Base-by-base conservation (phyloP, 441 rosid genomes). In the Isatis lusitanica region DNA sequence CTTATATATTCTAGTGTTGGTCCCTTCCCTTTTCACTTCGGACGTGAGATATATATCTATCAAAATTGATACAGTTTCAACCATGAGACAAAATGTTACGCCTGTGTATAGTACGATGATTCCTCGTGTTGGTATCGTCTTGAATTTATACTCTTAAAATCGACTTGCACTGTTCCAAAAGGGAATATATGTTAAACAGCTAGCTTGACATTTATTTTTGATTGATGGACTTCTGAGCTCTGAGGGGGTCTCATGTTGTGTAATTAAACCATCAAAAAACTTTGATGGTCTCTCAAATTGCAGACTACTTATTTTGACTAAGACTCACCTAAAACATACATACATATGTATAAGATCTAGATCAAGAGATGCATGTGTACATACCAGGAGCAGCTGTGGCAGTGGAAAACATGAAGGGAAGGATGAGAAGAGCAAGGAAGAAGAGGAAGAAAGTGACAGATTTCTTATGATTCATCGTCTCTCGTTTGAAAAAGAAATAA, bases 321-420 rank as follows among this genome's bases (percentile, higher is more conserved):
- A 26, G 3, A 26, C 28, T 26, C 2, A 26, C 28, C 28, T 26
- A 26, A 1, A 26, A 26, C 28, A 0, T 10, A 50, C 4, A 48
- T 48, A 18, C 13, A 42, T 4, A 43, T 15, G 1, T n/a, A n/a
- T n/a, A n/a, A 46, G 17, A 67, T 1, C 0, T 21, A 63, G 38
- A 18, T 31, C 21, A 7, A 51, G 6, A 61, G 24, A 26, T 24
- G 42, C 60, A 58, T 73, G 58, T 10, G 36, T 39, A 71, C 74
- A 59, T 50, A 71, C 68, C 75, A 26, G 18, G 31, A 60, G 42
- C 33, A 48, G 61, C 35, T 12, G 50, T 56, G 42, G 58, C 59
- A 46, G 71, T 48, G 11, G 24, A 35, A 36, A 65, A 0, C 71
- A 74, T 28, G 66, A 74, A 74, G 10, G 44, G 21, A 9, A 46